phyloP scores from a whole-genome alignment of 1,284 basidiomycete species.

The Spongispora temasekensis region DNA sequence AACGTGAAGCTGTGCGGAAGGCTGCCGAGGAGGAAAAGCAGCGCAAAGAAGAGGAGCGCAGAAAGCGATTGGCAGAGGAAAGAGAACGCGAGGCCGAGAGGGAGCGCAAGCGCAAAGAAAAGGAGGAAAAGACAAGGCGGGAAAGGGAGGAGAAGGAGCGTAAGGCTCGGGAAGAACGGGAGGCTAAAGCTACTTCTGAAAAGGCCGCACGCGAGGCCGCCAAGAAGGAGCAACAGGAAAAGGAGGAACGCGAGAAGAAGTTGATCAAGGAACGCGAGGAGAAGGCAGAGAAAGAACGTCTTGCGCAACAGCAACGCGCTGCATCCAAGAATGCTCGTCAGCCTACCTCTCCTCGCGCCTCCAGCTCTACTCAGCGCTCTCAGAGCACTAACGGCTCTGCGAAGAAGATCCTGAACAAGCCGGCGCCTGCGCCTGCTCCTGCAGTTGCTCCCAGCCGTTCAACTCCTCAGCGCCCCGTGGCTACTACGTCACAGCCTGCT shows the following conservation, averaged over 20 bases:
- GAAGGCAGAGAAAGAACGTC: conserved; percentile 50
- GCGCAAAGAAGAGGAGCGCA: conserved; percentile 77
- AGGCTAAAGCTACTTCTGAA: conserved; percentile 53
- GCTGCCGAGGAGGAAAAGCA: conserved; percentile 78
- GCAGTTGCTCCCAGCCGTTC: conserved; percentile 25
- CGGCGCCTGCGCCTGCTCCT: conserved; percentile 32
- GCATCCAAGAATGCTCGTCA: conserved; percentile 43
- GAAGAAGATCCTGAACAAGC: conserved; percentile 55
- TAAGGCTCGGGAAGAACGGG: conserved; percentile 57
- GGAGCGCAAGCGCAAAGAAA: conserved; percentile 60
- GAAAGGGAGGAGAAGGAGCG: conserved; percentile 67
- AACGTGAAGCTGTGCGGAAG: conserved; percentile 73
- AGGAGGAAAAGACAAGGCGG: conserved; percentile 62
- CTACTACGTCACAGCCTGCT: conserved; percentile 33
- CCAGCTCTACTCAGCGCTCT: conserved; percentile 48
- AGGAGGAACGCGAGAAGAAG: conserved; percentile 59
- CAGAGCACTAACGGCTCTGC: conserved; percentile 44
- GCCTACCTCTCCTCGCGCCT: conserved; percentile 53
- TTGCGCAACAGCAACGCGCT: conserved; percentile 45
- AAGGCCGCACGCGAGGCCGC: conserved; percentile 50
- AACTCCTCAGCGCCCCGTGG: conserved; percentile 33
- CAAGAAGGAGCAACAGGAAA: conserved; percentile 56
- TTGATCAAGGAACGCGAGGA: conserved; percentile 63
- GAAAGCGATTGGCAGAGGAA: conserved; percentile 72
- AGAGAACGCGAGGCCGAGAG: conserved; percentile 64